Evolutionary conservation across 345 rosid genomes (phyloP), one percentile per base, ranked within the genome.

Genomic region (Excoecaria agallocha): DNA sequence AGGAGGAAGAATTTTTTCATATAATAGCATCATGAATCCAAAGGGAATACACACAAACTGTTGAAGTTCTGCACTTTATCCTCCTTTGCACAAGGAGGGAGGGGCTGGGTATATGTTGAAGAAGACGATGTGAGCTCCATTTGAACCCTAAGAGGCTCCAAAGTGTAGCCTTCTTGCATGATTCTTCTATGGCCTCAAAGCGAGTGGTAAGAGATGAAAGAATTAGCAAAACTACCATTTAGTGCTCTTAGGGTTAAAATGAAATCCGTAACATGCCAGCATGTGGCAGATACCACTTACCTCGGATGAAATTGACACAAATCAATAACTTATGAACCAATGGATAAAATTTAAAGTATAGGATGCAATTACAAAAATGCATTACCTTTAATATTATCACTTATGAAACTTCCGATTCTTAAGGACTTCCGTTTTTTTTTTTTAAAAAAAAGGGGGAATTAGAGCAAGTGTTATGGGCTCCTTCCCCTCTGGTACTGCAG

Each of bases 1-100:
- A 45, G 75, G 64, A 66, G 79, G 71, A 43, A 37, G 62, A n/a
- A 74, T 70, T 17, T 37, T 4, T 30, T 24, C 11, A 11, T 22
- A 19, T 5, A 20, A 19, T 5, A 30, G 38, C 20, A 50, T 61
- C 22, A 57, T 49, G 35, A 67, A 73, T 35, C 50, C 16, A 48
- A 59, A 51, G 56, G 22, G 3, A 48, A 22, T 12, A 49, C 57
- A 66, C 12, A 46, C 8, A 22, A 50, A n/a, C 55, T 5, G 20
- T n/a, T 61, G n/a, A 15, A 16, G 30, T 38, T 62, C 38, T 62
- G 20, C 3, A 41, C 65, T 24, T 10, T 5, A 0, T 24, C 13
- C 59, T n/a, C 59, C 56, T 55, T 6, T 55, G 24, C 59, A 55
- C 19, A 9, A 55, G 59, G 25, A 24, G 20, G 59, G n/a, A 55